phyloP scores from a whole-genome alignment of 345 rosid genomes.

The Brassica juncea region DNA sequence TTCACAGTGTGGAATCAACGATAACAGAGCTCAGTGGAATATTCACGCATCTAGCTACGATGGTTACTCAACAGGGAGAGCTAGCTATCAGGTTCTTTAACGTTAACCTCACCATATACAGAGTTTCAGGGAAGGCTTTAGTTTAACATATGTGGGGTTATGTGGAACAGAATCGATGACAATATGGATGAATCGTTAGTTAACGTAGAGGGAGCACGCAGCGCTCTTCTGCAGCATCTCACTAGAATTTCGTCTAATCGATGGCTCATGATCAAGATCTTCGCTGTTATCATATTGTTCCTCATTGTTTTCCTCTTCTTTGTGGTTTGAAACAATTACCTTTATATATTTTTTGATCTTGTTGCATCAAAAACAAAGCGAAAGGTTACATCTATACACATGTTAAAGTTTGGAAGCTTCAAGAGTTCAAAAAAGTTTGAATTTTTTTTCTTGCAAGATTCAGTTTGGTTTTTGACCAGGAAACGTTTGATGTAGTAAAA shows the following conservation, averaged over 20 bases:
- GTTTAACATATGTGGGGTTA: not conserved
- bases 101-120: not conserved
- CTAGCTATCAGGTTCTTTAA: constrained; percentile 68
- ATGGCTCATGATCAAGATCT: constrained; percentile 94
- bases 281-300: constrained; percentile 55
- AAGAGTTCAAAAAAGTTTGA: not conserved
- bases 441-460: not conserved
- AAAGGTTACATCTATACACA: not conserved
- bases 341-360: constrained; percentile 1
- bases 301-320: not conserved
- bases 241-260: constrained; percentile 83
- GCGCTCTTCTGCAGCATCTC: constrained; percentile 71
- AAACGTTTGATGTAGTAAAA: too few species aligned
- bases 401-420: not conserved
- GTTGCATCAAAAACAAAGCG: not conserved
- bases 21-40: constrained; percentile 90
- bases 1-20: constrained; percentile 88
- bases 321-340: constrained; percentile 6
- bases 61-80: constrained; percentile 95
- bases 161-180: constrained; percentile 77
- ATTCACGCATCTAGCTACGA: constrained; percentile 90
- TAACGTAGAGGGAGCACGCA: constrained; percentile 84
- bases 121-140: not conserved
- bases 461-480: not conserved
- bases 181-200: constrained; percentile 88